Base-by-base conservation (phyloP, 1,284 basidiomycete species). In the Testicularia cyperi region DNA sequence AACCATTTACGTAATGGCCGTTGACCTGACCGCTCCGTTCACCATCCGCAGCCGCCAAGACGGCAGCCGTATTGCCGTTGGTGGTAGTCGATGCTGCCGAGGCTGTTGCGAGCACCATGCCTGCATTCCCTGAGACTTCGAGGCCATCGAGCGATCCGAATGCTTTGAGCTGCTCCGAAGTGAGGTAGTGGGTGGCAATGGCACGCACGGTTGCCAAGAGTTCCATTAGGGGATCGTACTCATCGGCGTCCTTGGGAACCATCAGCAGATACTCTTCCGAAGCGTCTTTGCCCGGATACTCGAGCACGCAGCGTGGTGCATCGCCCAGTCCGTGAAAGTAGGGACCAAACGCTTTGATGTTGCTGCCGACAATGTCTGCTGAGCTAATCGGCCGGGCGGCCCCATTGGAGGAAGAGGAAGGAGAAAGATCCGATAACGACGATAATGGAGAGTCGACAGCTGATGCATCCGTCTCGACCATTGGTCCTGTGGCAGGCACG, bases 221-320 rank as follows among this genome's bases (percentile, higher is more conserved):
- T 38, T 75, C 74, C 24, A 70, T 60, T 16, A 75, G 35, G 6
- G 74, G 74, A 26, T 75, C 74, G 38, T 75, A 75, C 38, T 75
- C 74, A 41, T 75, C 72, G 2, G 42, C 20, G 27, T 70, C 67
- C 16, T 61, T 57, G n/a, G 74, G 70, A 0, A 70, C 70, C 4
- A 74, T 40, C 13, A 75, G 58, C 15, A 62, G 29, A 21, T 52
- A 66, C 32, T 64, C 54, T 44, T 75, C 72, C 4, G 36, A 42
- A 0, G 65, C 65, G 14, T 39, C 63, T 0, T 29, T 8, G 3
- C 68, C 67, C 8, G 72, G 72, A 47, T 74, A 72, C 34, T 65
- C 51, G n/a, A 72, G 55, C 16, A 47, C 44, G 7, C 62, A 61
- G 3, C 54, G 35, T 2, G 61, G 54, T 13, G 47, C 38, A 32